Percentiles rank a stretch among this genome's conserved stretches.
These are phyloP conservation scores for Mytilinidion resinicola DNA, from an alignment of 495 filamentous ascomycete genomes.

Conservation along the genomic window DNA sequence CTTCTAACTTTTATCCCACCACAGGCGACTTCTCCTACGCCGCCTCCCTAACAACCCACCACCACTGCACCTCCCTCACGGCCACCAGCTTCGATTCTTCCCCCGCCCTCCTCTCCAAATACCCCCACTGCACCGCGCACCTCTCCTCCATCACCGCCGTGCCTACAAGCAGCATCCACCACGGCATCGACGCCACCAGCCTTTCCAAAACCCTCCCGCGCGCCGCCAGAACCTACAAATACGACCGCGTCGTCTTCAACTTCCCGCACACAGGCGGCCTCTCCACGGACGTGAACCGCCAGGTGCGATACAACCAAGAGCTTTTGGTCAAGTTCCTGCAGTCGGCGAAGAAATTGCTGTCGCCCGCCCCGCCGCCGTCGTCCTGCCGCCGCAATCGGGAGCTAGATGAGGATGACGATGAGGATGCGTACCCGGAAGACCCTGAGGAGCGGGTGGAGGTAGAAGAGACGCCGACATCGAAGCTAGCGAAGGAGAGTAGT, in stretches of 20 bases:
- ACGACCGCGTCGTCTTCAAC: slow-evolving; percentile 83
- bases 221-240: slow-evolving; percentile 33
- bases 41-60: slow-evolving; percentile 61
- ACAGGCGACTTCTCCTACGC: slow-evolving; percentile 83
- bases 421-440: background rate
- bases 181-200: slow-evolving; percentile 21
- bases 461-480: background rate
- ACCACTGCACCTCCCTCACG: slow-evolving; percentile 60
- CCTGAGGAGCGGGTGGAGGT: background rate
- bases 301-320: slow-evolving; percentile 82
- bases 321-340: slow-evolving; percentile 22
- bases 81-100: slow-evolving; percentile 56
- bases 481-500: slow-evolving; percentile 54
- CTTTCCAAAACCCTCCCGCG: slow-evolving; percentile 10
- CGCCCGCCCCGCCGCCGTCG: background rate
- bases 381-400: background rate
- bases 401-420: background rate
- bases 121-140: background rate
- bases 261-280: slow-evolving; percentile 94
- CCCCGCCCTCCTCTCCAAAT: slow-evolving; percentile 17
- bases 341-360: background rate
- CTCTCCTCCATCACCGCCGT: too few relatives aligned
- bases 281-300: slow-evolving; percentile 85
- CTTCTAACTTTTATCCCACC: background rate
- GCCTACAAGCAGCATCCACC: slow-evolving; percentile 10